These are phyloP conservation scores for Stagonosporopsis rhizophila DNA, from an alignment of 2,329 filamentous ascomycete species.

Conservation along the genomic window DNA sequence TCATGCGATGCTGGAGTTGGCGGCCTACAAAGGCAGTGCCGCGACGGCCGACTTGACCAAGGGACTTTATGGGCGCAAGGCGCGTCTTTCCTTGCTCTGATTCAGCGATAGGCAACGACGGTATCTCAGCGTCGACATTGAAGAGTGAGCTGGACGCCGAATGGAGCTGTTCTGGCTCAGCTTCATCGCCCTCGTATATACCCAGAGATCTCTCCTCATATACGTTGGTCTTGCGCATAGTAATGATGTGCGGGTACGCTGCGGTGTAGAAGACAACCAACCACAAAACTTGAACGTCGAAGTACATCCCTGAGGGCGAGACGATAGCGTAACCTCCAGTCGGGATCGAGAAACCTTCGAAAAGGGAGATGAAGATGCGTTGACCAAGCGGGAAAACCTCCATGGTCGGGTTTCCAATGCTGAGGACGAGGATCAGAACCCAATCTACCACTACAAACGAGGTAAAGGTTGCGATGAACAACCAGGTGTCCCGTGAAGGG, in stretches of 20 bases:
- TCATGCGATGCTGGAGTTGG: constrained; percentile 31
- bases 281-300: constrained; percentile 32
- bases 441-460: constrained; percentile 30
- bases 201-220: constrained; percentile 31
- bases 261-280: constrained; percentile 32
- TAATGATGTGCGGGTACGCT: constrained; percentile 33
- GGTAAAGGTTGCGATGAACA: constrained; percentile 28
- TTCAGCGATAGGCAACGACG: constrained; percentile 18
- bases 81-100: constrained; percentile 14
- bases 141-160: constrained; percentile 31
- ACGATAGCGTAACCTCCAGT: constrained; percentile 35
- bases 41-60: constrained; percentile 21
- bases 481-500: constrained; percentile 28
- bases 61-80: constrained; percentile 16
- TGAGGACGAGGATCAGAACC: constrained; percentile 29
- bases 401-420: constrained; percentile 32
- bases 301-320: constrained; percentile 28
- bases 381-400: constrained; percentile 29
- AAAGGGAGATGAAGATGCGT: constrained; percentile 31
- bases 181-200: constrained; percentile 30
- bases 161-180: constrained; percentile 30
- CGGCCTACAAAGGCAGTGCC: constrained; percentile 31
- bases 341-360: constrained; percentile 33
- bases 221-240: constrained; percentile 33
- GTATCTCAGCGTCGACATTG: constrained; percentile 23